A percentile compares a stretch with the other conserved stretches of the same genome.
These are phyloP conservation scores for Rhizopogon vesiculosus DNA, from an alignment of 768 basidiomycete genomes.

Conservation along the genomic window DNA sequence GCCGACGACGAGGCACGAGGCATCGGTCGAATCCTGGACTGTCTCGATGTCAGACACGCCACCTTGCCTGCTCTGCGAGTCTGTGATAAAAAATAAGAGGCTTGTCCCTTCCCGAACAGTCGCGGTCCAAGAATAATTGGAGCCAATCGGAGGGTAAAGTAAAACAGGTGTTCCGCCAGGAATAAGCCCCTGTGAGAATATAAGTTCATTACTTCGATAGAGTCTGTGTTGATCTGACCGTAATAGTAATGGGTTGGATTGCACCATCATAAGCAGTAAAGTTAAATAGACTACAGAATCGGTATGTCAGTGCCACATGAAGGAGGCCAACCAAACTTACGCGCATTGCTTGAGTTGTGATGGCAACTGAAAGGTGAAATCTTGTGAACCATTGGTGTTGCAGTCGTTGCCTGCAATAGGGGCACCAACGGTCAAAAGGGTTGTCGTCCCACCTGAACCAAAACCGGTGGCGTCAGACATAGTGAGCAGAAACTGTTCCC, in stretches of 20 bases:
- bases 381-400: slow-evolving; percentile 40
- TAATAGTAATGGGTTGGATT: slow-evolving; percentile 47
- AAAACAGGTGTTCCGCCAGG: slow-evolving; percentile 53
- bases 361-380: slow-evolving; percentile 46
- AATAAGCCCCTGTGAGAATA: slow-evolving; percentile 45
- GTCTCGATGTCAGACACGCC: slow-evolving; percentile 49
- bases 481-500: slow-evolving; percentile 42
- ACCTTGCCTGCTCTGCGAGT: slow-evolving; percentile 45
- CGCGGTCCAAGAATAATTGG: slow-evolving; percentile 46
- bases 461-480: slow-evolving; percentile 75
- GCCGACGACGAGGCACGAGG: slow-evolving; percentile 44
- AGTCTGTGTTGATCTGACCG: slow-evolving; percentile 29
- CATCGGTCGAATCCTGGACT: slow-evolving; percentile 44
- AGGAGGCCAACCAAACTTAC: slow-evolving; percentile 26
- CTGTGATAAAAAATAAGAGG: slow-evolving; percentile 53
- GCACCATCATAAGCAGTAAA: slow-evolving; percentile 43
- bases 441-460: slow-evolving; percentile 55
- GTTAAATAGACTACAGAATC: slow-evolving; percentile 34
- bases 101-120: slow-evolving; percentile 53
- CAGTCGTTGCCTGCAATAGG: slow-evolving; percentile 40
- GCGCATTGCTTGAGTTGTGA: slow-evolving; percentile 55
- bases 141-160: slow-evolving; percentile 29
- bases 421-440: slow-evolving; percentile 42
- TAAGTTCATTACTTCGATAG: background rate
- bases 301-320: slow-evolving; percentile 4